These are phyloP conservation scores for Pseudogymnoascus sp. DNA, from an alignment of 2,329 filamentous ascomycete species.

Conservation along the genomic window DNA sequence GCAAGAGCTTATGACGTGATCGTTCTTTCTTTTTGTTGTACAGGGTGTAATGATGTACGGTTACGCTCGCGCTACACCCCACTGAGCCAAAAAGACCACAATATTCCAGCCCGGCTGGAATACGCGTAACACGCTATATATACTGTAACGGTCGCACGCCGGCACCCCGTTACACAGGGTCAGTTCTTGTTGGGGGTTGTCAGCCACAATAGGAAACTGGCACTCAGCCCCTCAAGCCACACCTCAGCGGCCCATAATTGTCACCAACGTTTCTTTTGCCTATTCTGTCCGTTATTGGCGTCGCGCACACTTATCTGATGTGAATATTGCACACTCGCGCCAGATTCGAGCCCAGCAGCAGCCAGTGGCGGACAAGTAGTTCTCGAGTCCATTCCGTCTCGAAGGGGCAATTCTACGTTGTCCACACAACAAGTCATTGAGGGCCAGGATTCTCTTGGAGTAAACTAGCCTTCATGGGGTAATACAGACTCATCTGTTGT, in stretches of 20 bases:
- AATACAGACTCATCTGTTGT: not conserved
- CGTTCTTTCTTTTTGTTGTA: not conserved
- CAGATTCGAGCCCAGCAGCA: not conserved
- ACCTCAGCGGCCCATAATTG: not conserved
- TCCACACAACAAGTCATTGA: not conserved
- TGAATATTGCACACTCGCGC: not conserved
- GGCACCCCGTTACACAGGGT: no score
- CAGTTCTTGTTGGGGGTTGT: not conserved
- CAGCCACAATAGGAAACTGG: not conserved
- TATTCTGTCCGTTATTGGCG: not conserved
- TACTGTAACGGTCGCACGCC: no score
- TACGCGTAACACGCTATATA: no score
- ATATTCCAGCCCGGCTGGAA: no score
- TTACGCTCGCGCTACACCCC: no score
- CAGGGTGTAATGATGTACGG: no score
- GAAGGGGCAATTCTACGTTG: not conserved
- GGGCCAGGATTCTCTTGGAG: not conserved
- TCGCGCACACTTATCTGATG: not conserved
- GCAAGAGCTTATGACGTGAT: not conserved
- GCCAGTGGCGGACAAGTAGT: not conserved
- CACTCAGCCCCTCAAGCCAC: not conserved
- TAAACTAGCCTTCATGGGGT: not conserved
- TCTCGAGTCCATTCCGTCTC: not conserved
- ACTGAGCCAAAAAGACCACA: no score
- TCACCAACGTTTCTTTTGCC: not conserved